phyloP scores from a whole-genome alignment of 2,329 filamentous ascomycete species.

The Aureobasidium sp. region DNA sequence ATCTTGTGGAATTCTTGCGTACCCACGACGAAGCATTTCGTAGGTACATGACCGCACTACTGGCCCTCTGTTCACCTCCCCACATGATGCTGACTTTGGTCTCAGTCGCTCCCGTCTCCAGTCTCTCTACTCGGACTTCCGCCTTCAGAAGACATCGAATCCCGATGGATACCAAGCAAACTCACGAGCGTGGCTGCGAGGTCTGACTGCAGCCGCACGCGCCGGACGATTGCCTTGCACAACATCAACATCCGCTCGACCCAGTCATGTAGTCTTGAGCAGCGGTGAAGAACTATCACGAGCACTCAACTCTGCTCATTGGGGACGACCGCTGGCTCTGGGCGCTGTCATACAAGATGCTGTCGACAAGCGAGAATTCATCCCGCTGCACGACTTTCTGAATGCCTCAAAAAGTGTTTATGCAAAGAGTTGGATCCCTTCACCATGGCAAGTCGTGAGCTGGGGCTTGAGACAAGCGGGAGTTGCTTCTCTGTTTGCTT shows the following conservation, averaged over 20 bases:
- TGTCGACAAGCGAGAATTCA: slow-evolving; percentile 58
- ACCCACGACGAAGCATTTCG: slow-evolving; percentile 44
- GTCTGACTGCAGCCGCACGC: slow-evolving; percentile 61
- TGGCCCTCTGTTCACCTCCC: slow-evolving; percentile 16
- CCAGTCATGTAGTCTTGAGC: slow-evolving; percentile 41
- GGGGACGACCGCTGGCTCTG: slow-evolving; percentile 73
- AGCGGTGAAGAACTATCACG: slow-evolving; percentile 58
- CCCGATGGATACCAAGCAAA: slow-evolving; percentile 82
- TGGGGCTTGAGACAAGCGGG: slow-evolving; percentile 72
- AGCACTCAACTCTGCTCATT: slow-evolving; percentile 67
- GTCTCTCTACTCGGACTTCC: slow-evolving; percentile 84
- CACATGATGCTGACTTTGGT: background rate
- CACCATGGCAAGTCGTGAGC: slow-evolving; percentile 62
- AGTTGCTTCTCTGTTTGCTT: slow-evolving; percentile 33
- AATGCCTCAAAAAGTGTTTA: slow-evolving; percentile 63
- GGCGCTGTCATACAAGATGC: slow-evolving; percentile 74
- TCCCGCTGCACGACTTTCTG: slow-evolving; percentile 65
- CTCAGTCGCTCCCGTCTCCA: slow-evolving; percentile 62
- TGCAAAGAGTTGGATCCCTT: slow-evolving; percentile 58
- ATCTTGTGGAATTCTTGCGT: slow-evolving; percentile 57
- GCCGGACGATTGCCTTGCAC: slow-evolving; percentile 47
- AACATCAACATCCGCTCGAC: slow-evolving; percentile 19
- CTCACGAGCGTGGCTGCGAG: slow-evolving; percentile 68
- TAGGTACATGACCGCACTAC: slow-evolving; percentile 31
- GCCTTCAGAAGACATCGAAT: slow-evolving; percentile 65